Percentiles rank a stretch among this genome's conserved stretches.
Evolutionary conservation across 331 rosid species (phyloP).

Genomic region (Malus hybrid): DNA sequence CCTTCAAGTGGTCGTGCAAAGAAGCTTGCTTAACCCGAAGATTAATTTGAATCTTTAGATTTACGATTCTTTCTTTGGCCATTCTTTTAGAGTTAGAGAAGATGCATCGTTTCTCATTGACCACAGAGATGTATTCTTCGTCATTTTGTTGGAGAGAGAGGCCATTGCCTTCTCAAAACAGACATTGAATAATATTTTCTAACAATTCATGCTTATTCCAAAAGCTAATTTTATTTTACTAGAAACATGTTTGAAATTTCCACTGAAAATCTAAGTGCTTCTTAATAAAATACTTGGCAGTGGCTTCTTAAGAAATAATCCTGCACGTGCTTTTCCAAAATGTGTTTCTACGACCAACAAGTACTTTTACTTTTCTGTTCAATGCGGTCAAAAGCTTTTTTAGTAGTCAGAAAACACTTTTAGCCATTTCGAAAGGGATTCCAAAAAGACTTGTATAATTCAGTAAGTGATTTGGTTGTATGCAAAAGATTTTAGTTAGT

Average conservation of each 20-base stretch:
- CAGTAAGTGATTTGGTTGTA: too few species aligned
- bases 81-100: constrained; percentile 59
- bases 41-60: constrained; percentile 11
- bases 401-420: too few species aligned
- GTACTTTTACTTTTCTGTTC: too few species aligned
- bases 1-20: constrained; percentile 95
- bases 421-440: too few species aligned
- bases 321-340: too few species aligned
- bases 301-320: too few species aligned
- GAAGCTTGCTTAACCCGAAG: constrained; percentile 67
- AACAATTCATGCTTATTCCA: constrained; percentile 28
- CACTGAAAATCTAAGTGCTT: too few species aligned
- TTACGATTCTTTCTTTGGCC: constrained; percentile 25
- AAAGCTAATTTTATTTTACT: constrained; percentile 11
- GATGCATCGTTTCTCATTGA: constrained; percentile 44
- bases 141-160: constrained; percentile 39
- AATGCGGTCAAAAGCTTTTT: too few species aligned
- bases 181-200: constrained; percentile 10
- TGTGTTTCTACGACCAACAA: too few species aligned
- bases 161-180: constrained; percentile 44
- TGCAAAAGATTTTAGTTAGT: too few species aligned
- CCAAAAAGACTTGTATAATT: too few species aligned
- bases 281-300: too few species aligned
- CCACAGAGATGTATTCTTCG: constrained; percentile 30
- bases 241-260: neutral